A percentile compares a stretch with the other conserved stretches of the same genome.
Conservation (phyloP, 2,329 filamentous ascomycete genomes). For the Stromatinia cepivora region DNA sequence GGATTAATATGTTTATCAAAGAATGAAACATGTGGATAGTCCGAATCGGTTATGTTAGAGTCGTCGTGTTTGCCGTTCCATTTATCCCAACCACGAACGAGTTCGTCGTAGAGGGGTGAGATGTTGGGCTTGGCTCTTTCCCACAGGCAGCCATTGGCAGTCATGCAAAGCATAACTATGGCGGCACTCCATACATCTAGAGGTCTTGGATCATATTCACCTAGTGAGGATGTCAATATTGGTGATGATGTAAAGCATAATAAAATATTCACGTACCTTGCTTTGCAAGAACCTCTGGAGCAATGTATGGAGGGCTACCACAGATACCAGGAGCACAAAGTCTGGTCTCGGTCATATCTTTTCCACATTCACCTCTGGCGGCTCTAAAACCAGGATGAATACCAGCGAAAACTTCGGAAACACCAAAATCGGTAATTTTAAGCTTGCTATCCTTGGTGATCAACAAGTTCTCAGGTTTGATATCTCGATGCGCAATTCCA, state of each 20-base stretch:
- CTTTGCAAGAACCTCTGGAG: slow-evolving; percentile 78
- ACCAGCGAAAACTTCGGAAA: slow-evolving; percentile 81
- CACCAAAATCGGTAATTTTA: slow-evolving; percentile 91
- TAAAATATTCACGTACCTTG: slow-evolving; percentile 44
- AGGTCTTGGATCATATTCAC: slow-evolving; percentile 70
- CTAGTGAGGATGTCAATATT: slow-evolving; percentile 35
- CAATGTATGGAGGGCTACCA: slow-evolving; percentile 83
- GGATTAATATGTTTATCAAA: slow-evolving; percentile 68
- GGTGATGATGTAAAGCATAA: not conserved
- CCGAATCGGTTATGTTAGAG: slow-evolving; percentile 55
- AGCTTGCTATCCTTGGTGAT: slow-evolving; percentile 77
- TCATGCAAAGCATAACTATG: slow-evolving; percentile 78
- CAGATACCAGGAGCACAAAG: slow-evolving; percentile 78
- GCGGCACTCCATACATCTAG: slow-evolving; percentile 86
- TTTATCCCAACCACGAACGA: slow-evolving; percentile 66
- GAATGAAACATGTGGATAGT: slow-evolving; percentile 64
- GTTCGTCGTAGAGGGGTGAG: slow-evolving; percentile 59
- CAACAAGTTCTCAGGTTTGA: slow-evolving; percentile 86
- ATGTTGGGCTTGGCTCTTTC: slow-evolving; percentile 57
- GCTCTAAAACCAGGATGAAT: slow-evolving; percentile 76
- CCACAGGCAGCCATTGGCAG: slow-evolving; percentile 74
- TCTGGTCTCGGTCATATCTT: slow-evolving; percentile 69
- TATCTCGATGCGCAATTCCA: slow-evolving; percentile 86
- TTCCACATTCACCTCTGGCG: slow-evolving; percentile 71
- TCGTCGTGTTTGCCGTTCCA: slow-evolving; percentile 58